These are phyloP conservation scores for Panaeolus papilionaceus DNA, from an alignment of 768 basidiomycete genomes.

Conservation along the genomic window DNA sequence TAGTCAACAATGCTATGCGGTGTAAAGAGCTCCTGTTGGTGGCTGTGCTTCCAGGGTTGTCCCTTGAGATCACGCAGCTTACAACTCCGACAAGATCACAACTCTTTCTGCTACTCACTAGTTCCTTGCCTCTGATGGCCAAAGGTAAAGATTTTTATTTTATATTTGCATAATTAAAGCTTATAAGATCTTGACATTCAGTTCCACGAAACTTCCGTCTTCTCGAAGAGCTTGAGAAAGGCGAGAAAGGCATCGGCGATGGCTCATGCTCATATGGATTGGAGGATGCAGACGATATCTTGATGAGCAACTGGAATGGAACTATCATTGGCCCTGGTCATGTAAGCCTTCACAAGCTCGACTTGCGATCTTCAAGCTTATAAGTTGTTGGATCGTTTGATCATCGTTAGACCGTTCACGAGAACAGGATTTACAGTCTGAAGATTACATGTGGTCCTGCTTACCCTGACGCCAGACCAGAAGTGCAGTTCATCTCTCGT, in stretches of 20 bases:
- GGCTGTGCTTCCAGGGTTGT: conserved; percentile 34
- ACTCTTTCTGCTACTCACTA: conserved; percentile 9
- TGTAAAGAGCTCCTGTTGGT: conserved; percentile 21
- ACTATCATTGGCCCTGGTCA: conserved; percentile 99
- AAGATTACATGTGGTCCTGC: conserved; percentile 82
- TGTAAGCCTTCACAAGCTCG: conserved; percentile 52
- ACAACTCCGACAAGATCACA: conserved; percentile 16
- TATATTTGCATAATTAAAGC: neutral
- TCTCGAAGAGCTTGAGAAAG: conserved; percentile 98
- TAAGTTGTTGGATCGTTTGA: conserved; percentile 17
- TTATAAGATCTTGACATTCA: conserved; percentile 36
- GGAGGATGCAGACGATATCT: conserved; percentile 93
- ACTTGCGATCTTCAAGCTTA: conserved; percentile 17
- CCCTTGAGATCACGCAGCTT: conserved; percentile 11
- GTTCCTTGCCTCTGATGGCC: conserved; percentile 44
- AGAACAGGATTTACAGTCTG: conserved; percentile 98
- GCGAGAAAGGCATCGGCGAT: conserved; percentile 99
- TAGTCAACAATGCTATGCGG: conserved; percentile 22
- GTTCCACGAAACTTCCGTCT: conserved; percentile 97
- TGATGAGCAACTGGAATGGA: conserved; percentile 99
- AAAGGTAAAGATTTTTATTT: conserved; percentile 45
- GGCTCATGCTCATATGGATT: conserved; percentile 97
- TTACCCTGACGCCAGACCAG: conserved; percentile 83
- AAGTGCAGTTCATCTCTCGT: conserved; percentile 83
- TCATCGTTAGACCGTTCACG: conserved; percentile 82